Conservation (phyloP, 306 rosid species). For the Oemleria cerasiformis region DNA sequence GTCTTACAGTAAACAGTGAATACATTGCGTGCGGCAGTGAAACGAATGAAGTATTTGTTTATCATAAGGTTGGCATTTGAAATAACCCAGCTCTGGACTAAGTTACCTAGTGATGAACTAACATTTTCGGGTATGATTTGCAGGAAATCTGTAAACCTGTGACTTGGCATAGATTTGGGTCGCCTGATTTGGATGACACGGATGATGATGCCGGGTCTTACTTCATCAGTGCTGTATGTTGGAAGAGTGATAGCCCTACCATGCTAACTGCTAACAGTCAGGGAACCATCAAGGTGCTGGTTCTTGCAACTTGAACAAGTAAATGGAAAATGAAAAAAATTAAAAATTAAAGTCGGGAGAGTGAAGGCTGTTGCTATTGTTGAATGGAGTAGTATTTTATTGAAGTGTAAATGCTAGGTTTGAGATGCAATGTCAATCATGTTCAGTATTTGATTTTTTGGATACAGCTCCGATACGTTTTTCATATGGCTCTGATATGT, state of each 20-base stretch:
- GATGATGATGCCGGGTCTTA: constrained; percentile 84
- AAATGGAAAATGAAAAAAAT: constrained; percentile 11
- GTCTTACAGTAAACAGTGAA: constrained; percentile 80
- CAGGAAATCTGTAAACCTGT: constrained; percentile 90
- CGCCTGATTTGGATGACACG: constrained; percentile 58
- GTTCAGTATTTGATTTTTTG: too few species aligned
- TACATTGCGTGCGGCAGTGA: constrained; percentile 98
- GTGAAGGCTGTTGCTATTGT: constrained; percentile 5
- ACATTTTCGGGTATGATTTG: constrained; percentile 21
- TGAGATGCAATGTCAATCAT: constrained; percentile 17
- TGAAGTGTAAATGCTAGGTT: constrained; percentile 39
- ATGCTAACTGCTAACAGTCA: constrained; percentile 94
- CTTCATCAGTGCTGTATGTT: constrained; percentile 96
- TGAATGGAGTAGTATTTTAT: constrained; percentile 12
- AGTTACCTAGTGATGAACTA: constrained; percentile 13
- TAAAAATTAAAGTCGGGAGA: not conserved
- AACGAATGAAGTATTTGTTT: constrained; percentile 89
- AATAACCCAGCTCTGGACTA: not conserved
- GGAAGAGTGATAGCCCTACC: constrained; percentile 95
- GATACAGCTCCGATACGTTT: too few species aligned
- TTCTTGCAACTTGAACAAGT: constrained; percentile 70
- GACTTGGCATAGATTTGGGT: constrained; percentile 85
- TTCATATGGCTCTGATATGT: too few species aligned
- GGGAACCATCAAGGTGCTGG: constrained; percentile 92
- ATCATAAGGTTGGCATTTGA: constrained; percentile 71